Evolutionary conservation across 2,329 filamentous ascomycete genomes (phyloP).

Genomic region (Paracoccidioides brasiliensis): DNA sequence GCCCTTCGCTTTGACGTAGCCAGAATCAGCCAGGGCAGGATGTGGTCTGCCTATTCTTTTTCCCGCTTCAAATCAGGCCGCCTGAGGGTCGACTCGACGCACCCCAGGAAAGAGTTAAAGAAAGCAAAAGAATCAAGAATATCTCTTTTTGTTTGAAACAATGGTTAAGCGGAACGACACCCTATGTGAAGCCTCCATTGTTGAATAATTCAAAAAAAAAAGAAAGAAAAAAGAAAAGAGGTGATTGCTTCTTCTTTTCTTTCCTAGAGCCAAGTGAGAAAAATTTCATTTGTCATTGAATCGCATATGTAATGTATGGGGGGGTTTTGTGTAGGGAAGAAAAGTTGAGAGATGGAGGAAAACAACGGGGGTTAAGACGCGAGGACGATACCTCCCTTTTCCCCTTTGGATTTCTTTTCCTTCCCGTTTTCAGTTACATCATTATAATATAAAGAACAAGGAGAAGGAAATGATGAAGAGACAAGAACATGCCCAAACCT

Average conservation of each 20-base stretch:
- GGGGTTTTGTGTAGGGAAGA: not conserved
- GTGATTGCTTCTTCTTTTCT: not conserved
- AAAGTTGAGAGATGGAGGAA: not conserved
- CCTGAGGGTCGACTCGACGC: conserved; percentile 2
- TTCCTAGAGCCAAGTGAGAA: not conserved
- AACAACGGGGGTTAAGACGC: not conserved
- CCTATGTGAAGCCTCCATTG: conserved; percentile 46
- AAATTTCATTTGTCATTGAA: not conserved
- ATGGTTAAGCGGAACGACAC: conserved; percentile 47
- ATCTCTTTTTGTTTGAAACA: not conserved
- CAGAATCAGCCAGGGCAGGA: not conserved
- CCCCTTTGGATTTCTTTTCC: not conserved
- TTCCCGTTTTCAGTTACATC: not conserved
- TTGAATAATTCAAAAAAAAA: conserved; percentile 25
- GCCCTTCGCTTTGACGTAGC: too few relatives aligned
- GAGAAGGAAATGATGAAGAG: not conserved
- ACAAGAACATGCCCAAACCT: not conserved
- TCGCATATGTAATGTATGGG: not conserved
- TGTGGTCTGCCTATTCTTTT: not conserved
- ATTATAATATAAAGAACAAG: not conserved
- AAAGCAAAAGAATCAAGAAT: not conserved
- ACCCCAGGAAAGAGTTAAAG: not conserved
- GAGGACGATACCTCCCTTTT: not conserved
- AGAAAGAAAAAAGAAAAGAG: not conserved
- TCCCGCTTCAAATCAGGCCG: not conserved